A percentile compares a stretch with the other conserved stretches of the same genome.
Conservation (phyloP, 768 basidiomycete species). For the Trametes punicea region DNA sequence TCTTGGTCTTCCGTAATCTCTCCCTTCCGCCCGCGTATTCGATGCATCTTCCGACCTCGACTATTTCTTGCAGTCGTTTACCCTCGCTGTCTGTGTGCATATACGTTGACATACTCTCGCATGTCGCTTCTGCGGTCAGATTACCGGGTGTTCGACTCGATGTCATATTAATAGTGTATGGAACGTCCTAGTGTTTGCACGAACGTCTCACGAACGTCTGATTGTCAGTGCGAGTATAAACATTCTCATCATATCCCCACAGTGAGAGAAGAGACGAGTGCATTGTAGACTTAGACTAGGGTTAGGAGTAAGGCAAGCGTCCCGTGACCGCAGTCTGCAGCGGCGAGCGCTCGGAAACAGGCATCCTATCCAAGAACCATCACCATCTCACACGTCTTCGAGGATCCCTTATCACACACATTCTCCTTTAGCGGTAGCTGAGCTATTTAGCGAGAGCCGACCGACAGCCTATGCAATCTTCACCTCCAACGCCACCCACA, state of each 20-base stretch:
- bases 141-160: too few relatives aligned
- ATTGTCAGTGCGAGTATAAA: too few relatives aligned
- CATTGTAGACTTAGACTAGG: background rate
- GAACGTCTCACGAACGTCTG: too few relatives aligned
- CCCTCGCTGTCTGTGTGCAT: background rate
- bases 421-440: background rate
- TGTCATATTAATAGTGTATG: too few relatives aligned
- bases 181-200: too few relatives aligned
- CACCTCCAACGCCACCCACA: constrained; percentile 14
- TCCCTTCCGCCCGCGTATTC: too few relatives aligned
- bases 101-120: too few relatives aligned
- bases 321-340: constrained; percentile 10
- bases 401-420: background rate
- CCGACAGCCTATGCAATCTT: constrained; percentile 4
- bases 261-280: too few relatives aligned
- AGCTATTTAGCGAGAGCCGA: background rate
- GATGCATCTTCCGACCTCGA: background rate
- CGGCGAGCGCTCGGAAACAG: constrained; percentile 7
- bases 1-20: too few relatives aligned
- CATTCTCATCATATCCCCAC: too few relatives aligned
- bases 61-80: background rate
- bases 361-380: constrained; percentile 21
- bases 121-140: too few relatives aligned
- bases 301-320: constrained; percentile 10
- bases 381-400: constrained; percentile 14